A percentile compares a stretch with the other conserved stretches of the same genome.
Conservation (phyloP, 2,329 filamentous ascomycete genomes). For the Clonostachys sp. region DNA sequence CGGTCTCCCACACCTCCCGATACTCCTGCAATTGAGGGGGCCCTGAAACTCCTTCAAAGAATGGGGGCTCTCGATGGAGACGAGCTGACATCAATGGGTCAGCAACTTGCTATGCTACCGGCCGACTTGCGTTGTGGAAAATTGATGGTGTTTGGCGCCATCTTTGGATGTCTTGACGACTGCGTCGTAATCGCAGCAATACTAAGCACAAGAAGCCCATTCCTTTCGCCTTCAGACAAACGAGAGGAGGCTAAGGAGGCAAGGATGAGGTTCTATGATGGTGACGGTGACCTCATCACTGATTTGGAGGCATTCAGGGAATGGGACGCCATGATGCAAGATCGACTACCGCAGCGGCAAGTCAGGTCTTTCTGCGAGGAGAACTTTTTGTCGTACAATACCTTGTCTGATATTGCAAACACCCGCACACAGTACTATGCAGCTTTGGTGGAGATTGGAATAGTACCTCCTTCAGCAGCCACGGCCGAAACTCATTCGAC, state of each 20-base stretch:
- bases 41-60: slow-evolving; percentile 69
- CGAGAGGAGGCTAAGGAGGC: slow-evolving; percentile 78
- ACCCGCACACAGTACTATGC: slow-evolving; percentile 83
- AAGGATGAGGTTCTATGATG: slow-evolving; percentile 66
- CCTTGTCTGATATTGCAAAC: slow-evolving; percentile 81
- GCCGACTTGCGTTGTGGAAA: slow-evolving; percentile 91
- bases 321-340: slow-evolving; percentile 66
- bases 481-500: slow-evolving; percentile 17
- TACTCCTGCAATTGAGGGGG: slow-evolving; percentile 78
- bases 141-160: slow-evolving; percentile 89
- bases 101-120: slow-evolving; percentile 91
- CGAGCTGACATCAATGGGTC: slow-evolving; percentile 83
- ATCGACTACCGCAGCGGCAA: slow-evolving; percentile 55
- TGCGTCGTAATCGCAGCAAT: slow-evolving; percentile 88
- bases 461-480: slow-evolving; percentile 46
- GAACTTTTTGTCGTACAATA: slow-evolving; percentile 80
- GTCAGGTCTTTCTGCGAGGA: slow-evolving; percentile 76
- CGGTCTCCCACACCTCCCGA: slow-evolving; percentile 88
- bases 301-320: slow-evolving; percentile 80
- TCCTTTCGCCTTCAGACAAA: slow-evolving; percentile 77
- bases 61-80: slow-evolving; percentile 88
- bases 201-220: slow-evolving; percentile 83
- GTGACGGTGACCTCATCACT: slow-evolving; percentile 83
- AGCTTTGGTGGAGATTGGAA: slow-evolving; percentile 80
- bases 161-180: slow-evolving; percentile 88